Evolutionary conservation across 129 eudicot genomes (phyloP), one percentile per base, ranked within the genome.

Genomic region (Oenanthe sinensis): DNA sequence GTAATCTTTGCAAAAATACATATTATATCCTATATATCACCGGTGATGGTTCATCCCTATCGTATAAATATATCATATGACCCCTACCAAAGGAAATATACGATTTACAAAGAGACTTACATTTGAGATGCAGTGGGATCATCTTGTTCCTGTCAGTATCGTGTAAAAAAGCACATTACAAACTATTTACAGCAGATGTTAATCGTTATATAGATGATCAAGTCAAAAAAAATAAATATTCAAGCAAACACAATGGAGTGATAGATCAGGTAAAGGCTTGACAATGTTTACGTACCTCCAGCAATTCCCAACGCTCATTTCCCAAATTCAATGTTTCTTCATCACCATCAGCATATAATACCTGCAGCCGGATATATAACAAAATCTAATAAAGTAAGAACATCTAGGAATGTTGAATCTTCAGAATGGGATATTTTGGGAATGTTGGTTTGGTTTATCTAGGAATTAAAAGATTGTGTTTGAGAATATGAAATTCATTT

Each of bases 261-360:
- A n/a, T 9, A 3, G 12, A 77, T 48, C 45, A 11, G 55, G 71
- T 15, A n/a, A 45, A n/a, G 44, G 75, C 46, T 28, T 60, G 22
- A 82, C 46, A 17, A 50, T 50, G 8, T 22, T 22, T 85, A 67
- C 39, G 72, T 67, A 26, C 72, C 72, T 67, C 72, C 39, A 67
- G 40, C 42, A 24, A 30, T 24, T 67, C 42, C 72, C 72, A 67
- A 4, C 39, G 72, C 42, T 67, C 72, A 14, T 4, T 67, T 12
- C 72, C 30, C 42, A 67, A 26, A 67, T 67, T 80, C 85, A 93
- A 78, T 24, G 71, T 48, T 83, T 93, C 98, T 80, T 80, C 85
- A 33, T 88, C 97, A 26, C 94, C 96, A 43, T 93, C 98, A 65
- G 84, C 88, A 71, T 93, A 93, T 45, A 81, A 58, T 7, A 93